A percentile compares a stretch with the other conserved stretches of the same genome.
Evolutionary conservation across 1,284 basidiomycete genomes (phyloP).

Genomic region (Ganoderma leucocontextum): DNA sequence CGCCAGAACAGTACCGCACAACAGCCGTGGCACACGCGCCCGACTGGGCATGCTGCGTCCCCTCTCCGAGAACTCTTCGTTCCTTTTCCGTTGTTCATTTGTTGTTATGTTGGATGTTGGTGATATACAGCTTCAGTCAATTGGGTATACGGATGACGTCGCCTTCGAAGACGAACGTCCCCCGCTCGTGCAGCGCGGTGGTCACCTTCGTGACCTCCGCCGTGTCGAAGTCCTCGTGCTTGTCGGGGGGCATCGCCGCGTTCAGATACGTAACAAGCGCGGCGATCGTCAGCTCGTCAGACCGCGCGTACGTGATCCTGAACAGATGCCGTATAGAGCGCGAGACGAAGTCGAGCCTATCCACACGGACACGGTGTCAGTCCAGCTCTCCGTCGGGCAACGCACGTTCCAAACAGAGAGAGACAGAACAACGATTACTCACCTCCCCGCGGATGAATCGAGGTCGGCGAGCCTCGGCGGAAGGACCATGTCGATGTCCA

Average conservation of each 20-base stretch:
- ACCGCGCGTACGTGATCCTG: slow-evolving; percentile 65
- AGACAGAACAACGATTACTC: slow-evolving; percentile 19
- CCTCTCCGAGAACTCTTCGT: background rate
- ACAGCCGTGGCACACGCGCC: background rate
- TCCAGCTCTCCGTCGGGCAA: background rate
- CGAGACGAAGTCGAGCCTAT: slow-evolving; percentile 65
- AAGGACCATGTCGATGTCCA: slow-evolving; percentile 32
- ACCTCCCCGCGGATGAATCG: slow-evolving; percentile 65
- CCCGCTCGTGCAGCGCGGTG: slow-evolving; percentile 59
- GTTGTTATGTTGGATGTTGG: background rate
- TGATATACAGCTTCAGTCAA: slow-evolving; percentile 6
- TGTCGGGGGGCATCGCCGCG: slow-evolving; percentile 75
- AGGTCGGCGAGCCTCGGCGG: slow-evolving; percentile 57
- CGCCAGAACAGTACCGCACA: background rate
- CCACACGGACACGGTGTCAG: slow-evolving; percentile 7
- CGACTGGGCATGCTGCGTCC: background rate
- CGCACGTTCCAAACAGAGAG: background rate
- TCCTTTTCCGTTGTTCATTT: background rate
- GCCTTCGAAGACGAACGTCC: slow-evolving; percentile 63
- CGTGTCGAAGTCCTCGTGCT: slow-evolving; percentile 82
- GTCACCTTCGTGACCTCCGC: slow-evolving; percentile 69
- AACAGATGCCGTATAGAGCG: slow-evolving; percentile 68
- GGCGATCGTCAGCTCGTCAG: slow-evolving; percentile 73
- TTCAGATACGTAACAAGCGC: slow-evolving; percentile 74
- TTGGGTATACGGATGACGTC: slow-evolving; percentile 56